Base-by-base conservation (phyloP, 2,329 filamentous ascomycete species). In the Fusarium albidum region DNA sequence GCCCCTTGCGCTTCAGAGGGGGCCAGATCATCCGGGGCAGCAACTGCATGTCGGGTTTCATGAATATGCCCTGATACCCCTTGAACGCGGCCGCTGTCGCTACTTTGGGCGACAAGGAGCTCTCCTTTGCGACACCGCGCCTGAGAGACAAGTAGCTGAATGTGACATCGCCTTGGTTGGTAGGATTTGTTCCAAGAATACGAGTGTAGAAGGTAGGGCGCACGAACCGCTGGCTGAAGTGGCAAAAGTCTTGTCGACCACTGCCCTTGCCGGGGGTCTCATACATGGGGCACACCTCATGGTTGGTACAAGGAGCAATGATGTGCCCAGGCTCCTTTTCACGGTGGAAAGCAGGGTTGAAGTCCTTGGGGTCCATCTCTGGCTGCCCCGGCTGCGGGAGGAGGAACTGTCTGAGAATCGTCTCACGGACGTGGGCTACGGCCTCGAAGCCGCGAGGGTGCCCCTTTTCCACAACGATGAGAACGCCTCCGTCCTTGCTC, bases 401-500 rank as follows among this genome's bases (percentile, higher is more conserved):
- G 49, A 96, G 89, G 69, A 91, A 87, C 37, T 89, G 85, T 55
- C 90, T 84, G 1, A 98, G 79, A 1, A 99, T 77, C 54, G 90
- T 85, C 34, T 92, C 83, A 42, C 95, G 87, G 6, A 93, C 92
- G 40, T 89, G 90, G 10, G 92, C 94, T 33, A 99, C 85, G 12
- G 91, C 90, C 71, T 98, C 95, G 63, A 99, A 99, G 0, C 95
- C 95, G 35, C 91, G 86, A 11, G 92, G 91, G 11, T 96, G 85
- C 0, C 92, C 95, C 72, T 97, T 98, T 71, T 99, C 95, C 17
- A 97, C 77, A 4, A 98, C 75, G 41, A 98, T 84, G 5, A 99
- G 80, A 12, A 99, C 83, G 29, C 95, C 95, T 2, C 94, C 94
- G 14, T 93, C 82, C 2, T 90, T 90, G 45, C 90, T 91, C 5